These are phyloP conservation scores for Chlorociboria aeruginascens DNA, from an alignment of 495 filamentous ascomycete species.

Conservation along the genomic window DNA sequence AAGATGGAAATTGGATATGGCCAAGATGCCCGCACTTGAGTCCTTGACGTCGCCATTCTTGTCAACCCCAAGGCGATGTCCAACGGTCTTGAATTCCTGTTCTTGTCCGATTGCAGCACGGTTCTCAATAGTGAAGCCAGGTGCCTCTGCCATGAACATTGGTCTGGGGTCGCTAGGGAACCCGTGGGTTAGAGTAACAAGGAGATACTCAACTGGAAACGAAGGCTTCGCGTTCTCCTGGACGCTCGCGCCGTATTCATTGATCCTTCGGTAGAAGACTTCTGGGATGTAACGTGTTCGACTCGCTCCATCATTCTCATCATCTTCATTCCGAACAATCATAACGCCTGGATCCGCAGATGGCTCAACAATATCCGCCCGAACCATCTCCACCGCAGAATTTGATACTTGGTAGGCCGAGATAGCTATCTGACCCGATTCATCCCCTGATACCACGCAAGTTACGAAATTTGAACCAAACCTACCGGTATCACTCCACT, in stretches of 20 bases:
- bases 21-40: slow-evolving; percentile 44
- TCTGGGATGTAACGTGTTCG: slow-evolving; percentile 87
- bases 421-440: slow-evolving; percentile 75
- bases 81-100: slow-evolving; percentile 58
- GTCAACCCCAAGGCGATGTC: slow-evolving; percentile 46
- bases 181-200: slow-evolving; percentile 92
- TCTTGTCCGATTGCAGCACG: slow-evolving; percentile 71
- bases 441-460: slow-evolving; percentile 85
- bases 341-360: slow-evolving; percentile 87
- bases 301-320: slow-evolving; percentile 58
- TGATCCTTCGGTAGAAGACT: slow-evolving; percentile 90
- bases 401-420: slow-evolving; percentile 92
- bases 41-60: slow-evolving; percentile 34
- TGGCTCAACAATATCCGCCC: slow-evolving; percentile 88
- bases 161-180: slow-evolving; percentile 75
- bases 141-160: slow-evolving; percentile 49
- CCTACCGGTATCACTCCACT: slow-evolving; percentile 90
- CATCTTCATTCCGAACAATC: slow-evolving; percentile 88
- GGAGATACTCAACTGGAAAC: slow-evolving; percentile 92
- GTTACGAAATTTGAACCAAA: slow-evolving; percentile 98
- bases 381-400: slow-evolving; percentile 90
- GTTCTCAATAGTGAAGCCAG: slow-evolving; percentile 79
- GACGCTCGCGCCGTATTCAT: slow-evolving; percentile 91
- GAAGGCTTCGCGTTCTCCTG: slow-evolving; percentile 94
- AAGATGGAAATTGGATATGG: slow-evolving; percentile 87